phyloP scores from a whole-genome alignment of 192 early-diverging fungal species.

The Coemansia sp. region DNA sequence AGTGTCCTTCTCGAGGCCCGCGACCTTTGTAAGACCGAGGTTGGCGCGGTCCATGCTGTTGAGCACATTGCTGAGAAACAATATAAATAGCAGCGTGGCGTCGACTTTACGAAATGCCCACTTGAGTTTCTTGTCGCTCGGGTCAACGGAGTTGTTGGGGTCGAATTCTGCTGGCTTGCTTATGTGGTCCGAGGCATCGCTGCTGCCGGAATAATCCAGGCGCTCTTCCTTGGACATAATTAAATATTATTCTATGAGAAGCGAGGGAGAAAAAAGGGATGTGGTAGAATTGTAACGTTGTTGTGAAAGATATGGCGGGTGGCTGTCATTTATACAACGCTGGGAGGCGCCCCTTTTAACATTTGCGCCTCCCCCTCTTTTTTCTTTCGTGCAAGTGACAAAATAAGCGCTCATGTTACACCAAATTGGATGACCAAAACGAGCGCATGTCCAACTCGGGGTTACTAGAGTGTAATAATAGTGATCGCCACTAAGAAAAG shows the following conservation, averaged over 20 bases:
- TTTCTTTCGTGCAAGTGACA: neutral
- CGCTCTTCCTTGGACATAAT: neutral
- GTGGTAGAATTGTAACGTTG: neutral
- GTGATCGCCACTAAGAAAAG: neutral
- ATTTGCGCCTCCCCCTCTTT: neutral
- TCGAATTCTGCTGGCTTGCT: neutral
- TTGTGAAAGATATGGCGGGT: neutral
- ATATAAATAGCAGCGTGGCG: constrained; percentile 33
- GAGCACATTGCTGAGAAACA: constrained; percentile 48
- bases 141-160: constrained; percentile 1
- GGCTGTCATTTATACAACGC: neutral
- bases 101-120: constrained; percentile 52
- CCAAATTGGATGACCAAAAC: neutral
- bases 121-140: constrained; percentile 22
- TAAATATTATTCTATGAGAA: neutral
- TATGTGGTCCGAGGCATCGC: neutral
- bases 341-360: neutral
- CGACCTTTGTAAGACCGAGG: constrained; percentile 45
- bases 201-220: neutral
- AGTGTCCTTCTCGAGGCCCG: constrained; percentile 31
- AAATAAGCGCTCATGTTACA: neutral
- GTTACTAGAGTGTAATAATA: neutral
- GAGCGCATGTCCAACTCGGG: neutral
- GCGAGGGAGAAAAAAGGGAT: neutral
- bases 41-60: constrained; percentile 53